These are phyloP conservation scores for Sordariomycetes sp. DNA, from an alignment of 2,329 filamentous ascomycete species.

Conservation along the genomic window DNA sequence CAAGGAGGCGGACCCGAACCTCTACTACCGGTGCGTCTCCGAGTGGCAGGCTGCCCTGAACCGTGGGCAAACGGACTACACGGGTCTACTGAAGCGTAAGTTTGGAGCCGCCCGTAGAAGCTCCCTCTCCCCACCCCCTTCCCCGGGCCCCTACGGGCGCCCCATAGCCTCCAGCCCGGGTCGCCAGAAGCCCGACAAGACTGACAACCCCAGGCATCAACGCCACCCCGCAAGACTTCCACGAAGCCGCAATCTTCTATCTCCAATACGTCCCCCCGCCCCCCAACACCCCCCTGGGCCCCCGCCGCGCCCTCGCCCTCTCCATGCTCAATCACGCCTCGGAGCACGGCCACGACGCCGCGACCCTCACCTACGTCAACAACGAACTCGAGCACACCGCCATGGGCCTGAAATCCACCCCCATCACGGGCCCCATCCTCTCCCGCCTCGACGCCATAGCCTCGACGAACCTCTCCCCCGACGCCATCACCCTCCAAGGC, in stretches of 20 bases:
- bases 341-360: conserved; percentile 13
- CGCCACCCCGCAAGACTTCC: neutral
- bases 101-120: neutral
- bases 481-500: conserved; percentile 20
- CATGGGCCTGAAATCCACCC: neutral
- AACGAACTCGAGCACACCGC: neutral
- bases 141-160: no score
- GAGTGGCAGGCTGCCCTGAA: conserved; percentile 4
- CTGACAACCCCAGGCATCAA: neutral
- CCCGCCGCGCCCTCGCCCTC: conserved; percentile 9
- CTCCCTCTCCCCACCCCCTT: neutral
- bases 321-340: conserved; percentile 18
- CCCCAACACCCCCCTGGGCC: neutral
- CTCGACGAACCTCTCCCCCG: conserved; percentile 14
- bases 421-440: conserved; percentile 12
- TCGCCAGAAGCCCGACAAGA: neutral
- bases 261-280: neutral
- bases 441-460: conserved; percentile 17
- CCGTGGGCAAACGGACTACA: conserved; percentile 3
- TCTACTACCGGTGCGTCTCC: conserved; percentile 1
- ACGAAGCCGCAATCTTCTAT: conserved; percentile 4
- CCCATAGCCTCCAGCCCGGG: no score
- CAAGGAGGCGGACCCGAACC: neutral
- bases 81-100: neutral
- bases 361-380: conserved; percentile 12